phyloP scores from a whole-genome alignment of 2,329 filamentous ascomycete species.

The Aspergillus ustus region DNA sequence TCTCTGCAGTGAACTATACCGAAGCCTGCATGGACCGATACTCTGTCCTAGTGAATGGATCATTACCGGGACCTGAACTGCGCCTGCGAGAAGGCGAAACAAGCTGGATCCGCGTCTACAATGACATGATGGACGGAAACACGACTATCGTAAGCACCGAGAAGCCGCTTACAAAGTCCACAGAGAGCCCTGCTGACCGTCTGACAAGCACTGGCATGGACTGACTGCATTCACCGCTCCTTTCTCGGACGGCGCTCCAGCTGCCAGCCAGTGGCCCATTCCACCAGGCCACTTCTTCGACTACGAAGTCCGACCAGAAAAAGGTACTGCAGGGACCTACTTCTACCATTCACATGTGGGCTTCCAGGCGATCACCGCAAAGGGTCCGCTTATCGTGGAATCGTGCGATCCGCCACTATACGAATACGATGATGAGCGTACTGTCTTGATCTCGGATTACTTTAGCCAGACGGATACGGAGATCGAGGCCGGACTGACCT shows the following conservation, averaged over 20 bases:
- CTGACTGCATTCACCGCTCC: slow-evolving; percentile 63
- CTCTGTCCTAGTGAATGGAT: slow-evolving; percentile 59
- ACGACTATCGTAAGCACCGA: slow-evolving; percentile 57
- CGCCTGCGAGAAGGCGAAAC: slow-evolving; percentile 52
- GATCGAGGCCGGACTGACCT: slow-evolving; percentile 57
- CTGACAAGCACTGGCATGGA: slow-evolving; percentile 68
- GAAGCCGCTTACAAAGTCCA: neutral
- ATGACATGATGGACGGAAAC: slow-evolving; percentile 58
- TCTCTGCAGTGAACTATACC: neutral
- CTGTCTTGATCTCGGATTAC: slow-evolving; percentile 61
- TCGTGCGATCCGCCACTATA: slow-evolving; percentile 57
- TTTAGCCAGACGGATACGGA: slow-evolving; percentile 58
- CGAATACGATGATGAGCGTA: slow-evolving; percentile 65
- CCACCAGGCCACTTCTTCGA: slow-evolving; percentile 67
- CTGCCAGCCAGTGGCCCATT: slow-evolving; percentile 69
- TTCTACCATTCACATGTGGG: slow-evolving; percentile 72
- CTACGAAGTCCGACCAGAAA: slow-evolving; percentile 63
- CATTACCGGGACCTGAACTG: slow-evolving; percentile 56
- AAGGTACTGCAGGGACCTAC: slow-evolving; percentile 64
- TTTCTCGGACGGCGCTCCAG: slow-evolving; percentile 67
- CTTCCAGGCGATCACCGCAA: slow-evolving; percentile 63
- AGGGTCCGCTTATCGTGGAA: slow-evolving; percentile 64
- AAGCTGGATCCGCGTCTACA: slow-evolving; percentile 63
- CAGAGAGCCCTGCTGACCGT: neutral
- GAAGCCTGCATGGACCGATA: slow-evolving; percentile 34